A percentile compares a stretch with the other conserved stretches of the same genome.
phyloP scores from a whole-genome alignment of 2,329 filamentous ascomycete species.

The Cytospora piceicola region DNA sequence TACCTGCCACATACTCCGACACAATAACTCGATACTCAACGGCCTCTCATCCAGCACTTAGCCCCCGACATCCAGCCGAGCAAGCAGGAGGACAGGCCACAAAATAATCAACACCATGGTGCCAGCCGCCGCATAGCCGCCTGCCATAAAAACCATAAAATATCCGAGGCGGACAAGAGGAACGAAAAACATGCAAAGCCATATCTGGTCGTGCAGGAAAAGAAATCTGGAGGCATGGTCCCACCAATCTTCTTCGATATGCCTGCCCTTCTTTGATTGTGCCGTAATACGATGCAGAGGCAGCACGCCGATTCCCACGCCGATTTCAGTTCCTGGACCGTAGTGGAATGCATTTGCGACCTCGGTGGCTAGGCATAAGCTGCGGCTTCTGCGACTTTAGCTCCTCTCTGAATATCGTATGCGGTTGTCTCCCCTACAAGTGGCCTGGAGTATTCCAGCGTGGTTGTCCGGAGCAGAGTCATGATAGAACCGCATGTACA shows the following conservation, averaged over 20 bases:
- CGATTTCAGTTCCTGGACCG: constrained; percentile 19
- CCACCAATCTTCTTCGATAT: constrained; percentile 41
- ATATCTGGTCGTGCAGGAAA: constrained; percentile 35
- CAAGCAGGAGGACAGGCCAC: constrained; percentile 18
- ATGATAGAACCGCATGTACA: constrained; percentile 18
- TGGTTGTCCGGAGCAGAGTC: constrained; percentile 25
- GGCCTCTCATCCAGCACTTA: constrained; percentile 23
- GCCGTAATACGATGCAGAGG: constrained; percentile 11
- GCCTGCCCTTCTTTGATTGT: constrained; percentile 18
- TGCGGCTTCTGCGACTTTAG: constrained; percentile 24
- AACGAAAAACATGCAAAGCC: constrained; percentile 36
- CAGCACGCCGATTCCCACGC: constrained; percentile 11
- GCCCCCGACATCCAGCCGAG: constrained; percentile 8
- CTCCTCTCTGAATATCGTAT: constrained; percentile 23
- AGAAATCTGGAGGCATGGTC: constrained; percentile 32
- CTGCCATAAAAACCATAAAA: constrained; percentile 39
- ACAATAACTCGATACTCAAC: constrained; percentile 22
- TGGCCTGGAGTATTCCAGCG: constrained; percentile 23
- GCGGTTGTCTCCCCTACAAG: constrained; percentile 21
- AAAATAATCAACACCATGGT: constrained; percentile 33
- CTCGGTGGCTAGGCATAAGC: constrained; percentile 23
- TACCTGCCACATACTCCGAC: constrained; percentile 25
- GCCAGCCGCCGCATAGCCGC: constrained; percentile 39
- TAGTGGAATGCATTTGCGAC: constrained; percentile 13
- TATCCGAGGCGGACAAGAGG: constrained; percentile 44